These are phyloP conservation scores for Plasmopara viticola DNA, from an alignment of 352 stramenopile species.

Conservation along the genomic window DNA sequence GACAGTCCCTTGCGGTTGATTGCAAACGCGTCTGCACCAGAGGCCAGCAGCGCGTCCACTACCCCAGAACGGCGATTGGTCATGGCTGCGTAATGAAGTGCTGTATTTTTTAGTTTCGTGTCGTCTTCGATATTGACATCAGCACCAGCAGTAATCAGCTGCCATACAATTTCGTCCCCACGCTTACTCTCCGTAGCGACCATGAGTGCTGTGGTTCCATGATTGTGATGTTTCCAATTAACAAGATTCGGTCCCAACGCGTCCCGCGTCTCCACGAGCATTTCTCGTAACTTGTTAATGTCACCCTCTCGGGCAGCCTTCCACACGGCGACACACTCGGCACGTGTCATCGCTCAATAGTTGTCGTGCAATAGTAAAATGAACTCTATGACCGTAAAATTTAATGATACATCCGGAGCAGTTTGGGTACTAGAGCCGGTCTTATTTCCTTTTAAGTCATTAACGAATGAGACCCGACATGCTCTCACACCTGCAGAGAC, in stretches of 20 bases:
- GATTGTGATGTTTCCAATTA: slow-evolving; percentile 33
- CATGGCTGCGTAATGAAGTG: slow-evolving; percentile 57
- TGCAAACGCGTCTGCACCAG: slow-evolving; percentile 40
- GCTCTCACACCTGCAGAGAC: background rate
- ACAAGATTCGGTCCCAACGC: slow-evolving; percentile 24
- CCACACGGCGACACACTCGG: slow-evolving; percentile 28
- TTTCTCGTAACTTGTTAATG: slow-evolving; percentile 16
- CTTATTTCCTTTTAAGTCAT: background rate
- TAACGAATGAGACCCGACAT: background rate
- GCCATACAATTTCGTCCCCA: slow-evolving; percentile 12
- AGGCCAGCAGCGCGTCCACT: slow-evolving; percentile 42
- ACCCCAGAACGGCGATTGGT: slow-evolving; percentile 36
- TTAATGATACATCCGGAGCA: background rate
- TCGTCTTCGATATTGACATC: slow-evolving; percentile 37
- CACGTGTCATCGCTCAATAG: slow-evolving; percentile 20
- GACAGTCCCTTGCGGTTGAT: slow-evolving; percentile 53
- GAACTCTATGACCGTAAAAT: background rate
- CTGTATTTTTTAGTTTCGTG: slow-evolving; percentile 44
- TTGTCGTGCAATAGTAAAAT: background rate
- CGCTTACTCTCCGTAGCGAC: slow-evolving; percentile 29
- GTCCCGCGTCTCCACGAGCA: slow-evolving; percentile 18
- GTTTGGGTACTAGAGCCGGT: background rate
- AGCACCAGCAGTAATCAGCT: slow-evolving; percentile 45
- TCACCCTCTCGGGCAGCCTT: slow-evolving; percentile 27
- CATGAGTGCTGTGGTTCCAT: slow-evolving; percentile 65